Percentiles rank a stretch among this genome's conserved stretches.
phyloP scores from a whole-genome alignment of 1,139 yeast genomes.

The Saccharomycopsis hybrid region DNA sequence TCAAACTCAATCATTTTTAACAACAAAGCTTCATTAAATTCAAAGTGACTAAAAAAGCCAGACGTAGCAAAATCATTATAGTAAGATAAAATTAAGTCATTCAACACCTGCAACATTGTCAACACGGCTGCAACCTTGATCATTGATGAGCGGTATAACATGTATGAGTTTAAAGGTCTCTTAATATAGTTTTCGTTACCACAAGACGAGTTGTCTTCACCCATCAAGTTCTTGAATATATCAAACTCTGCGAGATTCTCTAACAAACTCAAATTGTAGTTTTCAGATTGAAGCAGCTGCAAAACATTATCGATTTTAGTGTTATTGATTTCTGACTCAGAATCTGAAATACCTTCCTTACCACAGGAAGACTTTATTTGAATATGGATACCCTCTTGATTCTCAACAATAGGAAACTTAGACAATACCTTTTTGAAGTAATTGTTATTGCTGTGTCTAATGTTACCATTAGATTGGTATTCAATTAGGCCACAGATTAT shows the following conservation, averaged over 20 bases:
- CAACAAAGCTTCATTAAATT: not conserved
- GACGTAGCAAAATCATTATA: not conserved
- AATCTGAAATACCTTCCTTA: not conserved
- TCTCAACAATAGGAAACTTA: conserved; percentile 13
- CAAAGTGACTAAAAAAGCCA: not conserved
- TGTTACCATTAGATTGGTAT: not conserved
- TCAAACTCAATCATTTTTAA: conserved; percentile 4
- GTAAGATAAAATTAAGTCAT: conserved; percentile 2
- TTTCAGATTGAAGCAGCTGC: not conserved
- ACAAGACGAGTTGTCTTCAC: not conserved
- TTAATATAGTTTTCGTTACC: conserved; percentile 10
- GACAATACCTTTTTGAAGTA: conserved; percentile 1
- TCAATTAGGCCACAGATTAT: conserved; percentile 10
- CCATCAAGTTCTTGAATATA: conserved; percentile 2
- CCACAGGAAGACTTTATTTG: conserved; percentile 18
- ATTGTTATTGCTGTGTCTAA: not conserved
- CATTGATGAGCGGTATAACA: conserved; percentile 19
- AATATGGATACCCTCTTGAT: conserved; percentile 5
- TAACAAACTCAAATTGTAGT: not conserved
- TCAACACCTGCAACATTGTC: conserved; percentile 5
- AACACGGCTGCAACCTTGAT: conserved; percentile 15
- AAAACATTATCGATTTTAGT: not conserved
- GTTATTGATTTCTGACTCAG: not conserved
- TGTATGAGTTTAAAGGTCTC: conserved; percentile 19
- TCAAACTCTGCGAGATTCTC: conserved; percentile 6